phyloP scores from a whole-genome alignment of 345 rosid species.

The Gossypium raimondii region DNA sequence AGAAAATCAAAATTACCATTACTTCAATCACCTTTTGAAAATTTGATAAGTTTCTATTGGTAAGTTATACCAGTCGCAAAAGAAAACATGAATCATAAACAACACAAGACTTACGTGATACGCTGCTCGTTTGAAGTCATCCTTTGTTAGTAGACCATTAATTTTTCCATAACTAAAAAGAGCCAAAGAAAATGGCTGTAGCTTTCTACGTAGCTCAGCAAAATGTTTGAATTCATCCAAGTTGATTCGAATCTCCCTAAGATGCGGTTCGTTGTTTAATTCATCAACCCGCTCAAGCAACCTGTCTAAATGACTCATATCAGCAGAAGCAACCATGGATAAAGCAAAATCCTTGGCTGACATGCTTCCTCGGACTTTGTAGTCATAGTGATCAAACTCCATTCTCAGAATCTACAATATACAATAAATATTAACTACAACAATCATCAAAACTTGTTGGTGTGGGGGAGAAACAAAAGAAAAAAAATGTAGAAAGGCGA shows the following conservation, averaged over 20 bases:
- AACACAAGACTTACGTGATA: conserved; percentile 43
- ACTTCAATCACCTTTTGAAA: neutral
- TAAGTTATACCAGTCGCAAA: neutral
- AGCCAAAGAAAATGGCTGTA: conserved; percentile 82
- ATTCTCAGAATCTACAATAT: conserved; percentile 57
- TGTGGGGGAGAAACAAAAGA: neutral
- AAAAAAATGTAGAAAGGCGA: neutral
- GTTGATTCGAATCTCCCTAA: conserved; percentile 54
- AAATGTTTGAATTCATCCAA: conserved; percentile 74
- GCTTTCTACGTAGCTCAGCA: conserved; percentile 67
- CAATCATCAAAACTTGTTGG: neutral
- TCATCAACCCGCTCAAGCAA: conserved; percentile 71
- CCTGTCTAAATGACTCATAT: conserved; percentile 55
- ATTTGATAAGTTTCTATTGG: neutral
- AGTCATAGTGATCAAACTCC: conserved; percentile 95
- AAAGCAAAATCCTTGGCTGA: conserved; percentile 89
- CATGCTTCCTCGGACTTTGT: conserved; percentile 54
- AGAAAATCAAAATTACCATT: neutral
- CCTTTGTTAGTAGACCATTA: conserved; percentile 63
- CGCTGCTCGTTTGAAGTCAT: conserved; percentile 88
- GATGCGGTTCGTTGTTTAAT: conserved; percentile 40
- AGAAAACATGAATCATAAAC: neutral
- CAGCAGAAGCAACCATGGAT: conserved; percentile 95
- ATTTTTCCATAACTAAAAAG: conserved; percentile 81
- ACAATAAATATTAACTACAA: neutral